phyloP scores from a whole-genome alignment of 116 monocot species.

The Trichopus zeylanicus region DNA sequence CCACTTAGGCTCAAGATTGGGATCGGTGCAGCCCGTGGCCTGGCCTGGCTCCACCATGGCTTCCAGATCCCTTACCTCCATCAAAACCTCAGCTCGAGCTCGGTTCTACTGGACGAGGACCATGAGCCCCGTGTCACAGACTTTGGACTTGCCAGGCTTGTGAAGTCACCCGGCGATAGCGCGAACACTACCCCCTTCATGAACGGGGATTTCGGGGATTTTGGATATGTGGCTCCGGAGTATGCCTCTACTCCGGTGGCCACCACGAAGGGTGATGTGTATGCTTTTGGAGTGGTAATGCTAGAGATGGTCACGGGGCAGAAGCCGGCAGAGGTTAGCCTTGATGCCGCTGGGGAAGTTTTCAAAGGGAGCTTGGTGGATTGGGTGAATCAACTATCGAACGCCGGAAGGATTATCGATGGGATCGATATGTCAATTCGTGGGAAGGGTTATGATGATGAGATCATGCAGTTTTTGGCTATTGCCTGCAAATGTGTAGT shows the following conservation, averaged over 20 bases:
- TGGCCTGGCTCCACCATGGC: conserved; percentile 80
- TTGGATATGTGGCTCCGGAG: conserved; percentile 40
- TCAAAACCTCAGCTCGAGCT: conserved; percentile 42
- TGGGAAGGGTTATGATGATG: conserved; percentile 41
- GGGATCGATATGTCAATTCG: conserved; percentile 29
- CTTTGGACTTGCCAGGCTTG: conserved; percentile 39
- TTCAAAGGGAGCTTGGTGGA: conserved; percentile 61
- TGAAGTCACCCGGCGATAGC: conserved; percentile 9
- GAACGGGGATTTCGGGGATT: conserved; percentile 49
- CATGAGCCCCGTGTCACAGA: conserved; percentile 51
- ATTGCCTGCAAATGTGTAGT: conserved; percentile 42
- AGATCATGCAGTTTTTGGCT: conserved; percentile 39
- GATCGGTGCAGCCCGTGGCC: conserved; percentile 19
- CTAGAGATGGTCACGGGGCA: conserved; percentile 58
- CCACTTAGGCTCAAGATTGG: conserved; percentile 47
- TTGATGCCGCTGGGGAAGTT: conserved; percentile 26
- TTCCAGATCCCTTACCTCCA: conserved; percentile 45
- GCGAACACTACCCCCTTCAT: not conserved
- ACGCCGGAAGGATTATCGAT: conserved; percentile 22
- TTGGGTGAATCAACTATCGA: conserved; percentile 42
- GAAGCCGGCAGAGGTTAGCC: conserved; percentile 28
- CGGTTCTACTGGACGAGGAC: conserved; percentile 62
- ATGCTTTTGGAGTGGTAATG: conserved; percentile 50
- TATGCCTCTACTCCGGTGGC: conserved; percentile 31
- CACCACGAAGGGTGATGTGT: conserved; percentile 47